phyloP scores from a whole-genome alignment of 768 basidiomycete species.

The Auriscalpium orientale region DNA sequence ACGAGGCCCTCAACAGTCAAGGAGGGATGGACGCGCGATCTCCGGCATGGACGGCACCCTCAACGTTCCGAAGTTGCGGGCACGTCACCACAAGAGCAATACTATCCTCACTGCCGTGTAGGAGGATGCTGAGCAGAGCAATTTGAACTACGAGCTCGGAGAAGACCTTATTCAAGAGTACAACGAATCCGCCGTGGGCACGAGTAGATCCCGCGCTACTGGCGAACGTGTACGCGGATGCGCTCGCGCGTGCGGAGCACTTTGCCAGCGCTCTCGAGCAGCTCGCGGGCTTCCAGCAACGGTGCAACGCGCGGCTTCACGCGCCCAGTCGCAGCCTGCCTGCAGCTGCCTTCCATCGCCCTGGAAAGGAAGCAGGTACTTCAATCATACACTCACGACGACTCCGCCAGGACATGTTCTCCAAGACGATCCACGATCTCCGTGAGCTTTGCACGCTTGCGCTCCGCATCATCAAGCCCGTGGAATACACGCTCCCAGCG shows the following conservation, averaged over 20 bases:
- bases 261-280: conserved; percentile 66
- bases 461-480: conserved; percentile 59
- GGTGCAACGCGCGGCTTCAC: conserved; percentile 32
- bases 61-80: no score
- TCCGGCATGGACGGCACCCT: no score
- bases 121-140: no score
- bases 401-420: conserved; percentile 48
- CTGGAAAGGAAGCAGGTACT: conserved; percentile 36
- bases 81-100: no score
- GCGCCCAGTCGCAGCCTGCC: conserved; percentile 57
- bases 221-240: conserved; percentile 16
- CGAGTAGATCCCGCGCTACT: conserved; percentile 8
- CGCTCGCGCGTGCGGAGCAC: conserved; percentile 25
- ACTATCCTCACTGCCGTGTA: no score
- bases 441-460: conserved; percentile 54
- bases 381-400: not conserved
- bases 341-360: conserved; percentile 65
- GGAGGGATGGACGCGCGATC: no score
- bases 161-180: no score
- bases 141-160: no score
- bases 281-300: conserved; percentile 50
- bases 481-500: conserved; percentile 55
- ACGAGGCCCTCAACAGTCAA: no score
- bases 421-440: conserved; percentile 54
- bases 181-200: no score